These are phyloP conservation scores for Pichia sp. DNA, from an alignment of 1,139 yeast genomes.

Conservation along the genomic window DNA sequence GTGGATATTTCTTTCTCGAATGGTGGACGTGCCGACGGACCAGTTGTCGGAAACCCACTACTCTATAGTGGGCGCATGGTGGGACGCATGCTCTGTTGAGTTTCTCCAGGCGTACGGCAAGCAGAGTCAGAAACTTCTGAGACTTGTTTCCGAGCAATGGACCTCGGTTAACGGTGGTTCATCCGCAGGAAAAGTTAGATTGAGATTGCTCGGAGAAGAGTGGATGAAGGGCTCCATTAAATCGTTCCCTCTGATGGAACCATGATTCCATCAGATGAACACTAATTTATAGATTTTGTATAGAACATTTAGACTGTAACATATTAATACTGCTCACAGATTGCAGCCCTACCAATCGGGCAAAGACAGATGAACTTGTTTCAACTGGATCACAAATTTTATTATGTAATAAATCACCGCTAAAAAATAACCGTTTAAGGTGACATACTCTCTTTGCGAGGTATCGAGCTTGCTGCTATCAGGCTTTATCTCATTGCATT, in stretches of 20 bases:
- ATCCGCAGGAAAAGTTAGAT: constrained; percentile 74
- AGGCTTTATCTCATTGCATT: neutral
- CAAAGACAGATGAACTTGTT: no score
- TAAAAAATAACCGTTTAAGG: no score
- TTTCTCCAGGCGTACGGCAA: constrained; percentile 55
- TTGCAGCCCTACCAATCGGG: no score
- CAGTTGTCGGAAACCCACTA: constrained; percentile 66
- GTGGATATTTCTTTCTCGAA: constrained; percentile 73
- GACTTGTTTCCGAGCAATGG: constrained; percentile 45
- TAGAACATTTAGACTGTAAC: neutral
- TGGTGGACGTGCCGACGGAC: constrained; percentile 51
- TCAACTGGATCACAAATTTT: no score
- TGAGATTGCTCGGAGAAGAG: constrained; percentile 73
- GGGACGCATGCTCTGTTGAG: constrained; percentile 75
- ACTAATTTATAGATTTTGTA: neutral
- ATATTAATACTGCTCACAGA: neutral
- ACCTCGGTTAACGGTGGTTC: constrained; percentile 47
- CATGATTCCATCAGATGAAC: constrained; percentile 1
- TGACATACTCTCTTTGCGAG: no score
- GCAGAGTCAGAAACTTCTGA: constrained; percentile 66
- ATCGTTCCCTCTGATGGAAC: constrained; percentile 39
- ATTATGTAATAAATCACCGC: no score
- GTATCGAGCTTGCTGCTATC: neutral
- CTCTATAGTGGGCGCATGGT: constrained; percentile 75
- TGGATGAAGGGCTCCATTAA: constrained; percentile 51